phyloP scores from a whole-genome alignment of 768 basidiomycete genomes.

The Trametes gibbosa region DNA sequence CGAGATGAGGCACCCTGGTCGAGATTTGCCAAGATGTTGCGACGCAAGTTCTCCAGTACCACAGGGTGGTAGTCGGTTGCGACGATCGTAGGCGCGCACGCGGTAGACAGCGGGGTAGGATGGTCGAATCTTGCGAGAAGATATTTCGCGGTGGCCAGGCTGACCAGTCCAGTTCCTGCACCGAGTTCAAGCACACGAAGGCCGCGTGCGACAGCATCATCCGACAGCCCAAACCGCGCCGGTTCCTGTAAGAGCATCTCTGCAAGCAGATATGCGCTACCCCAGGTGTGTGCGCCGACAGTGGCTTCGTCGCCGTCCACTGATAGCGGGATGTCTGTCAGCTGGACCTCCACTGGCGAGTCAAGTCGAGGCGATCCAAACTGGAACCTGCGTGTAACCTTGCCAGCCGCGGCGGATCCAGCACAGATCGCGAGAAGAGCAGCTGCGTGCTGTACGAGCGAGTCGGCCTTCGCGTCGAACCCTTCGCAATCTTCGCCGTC shows the following conservation, averaged over 20 bases:
- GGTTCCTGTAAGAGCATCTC: conserved; percentile 68
- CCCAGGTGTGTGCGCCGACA: conserved; percentile 89
- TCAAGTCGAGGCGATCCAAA: conserved; percentile 34
- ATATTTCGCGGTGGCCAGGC: conserved; percentile 39
- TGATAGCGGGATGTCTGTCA: conserved; percentile 64
- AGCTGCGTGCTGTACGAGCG: conserved; percentile 51
- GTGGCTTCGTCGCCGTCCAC: conserved; percentile 67
- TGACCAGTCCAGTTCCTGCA: conserved; percentile 56
- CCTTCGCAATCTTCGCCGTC: neutral
- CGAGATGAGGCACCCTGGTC: neutral
- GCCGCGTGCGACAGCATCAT: neutral
- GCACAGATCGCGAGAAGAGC: conserved; percentile 63
- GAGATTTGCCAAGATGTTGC: conserved; percentile 43
- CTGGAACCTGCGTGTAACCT: conserved; percentile 47
- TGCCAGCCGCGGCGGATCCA: conserved; percentile 62
- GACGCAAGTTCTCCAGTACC: conserved; percentile 45
- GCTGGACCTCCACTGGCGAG: conserved; percentile 34
- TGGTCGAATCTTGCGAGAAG: neutral
- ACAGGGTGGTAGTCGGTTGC: conserved; percentile 50
- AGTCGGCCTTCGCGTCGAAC: conserved; percentile 2
- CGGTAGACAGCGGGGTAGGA: neutral
- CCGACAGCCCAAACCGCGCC: conserved; percentile 42
- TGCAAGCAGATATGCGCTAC: conserved; percentile 76
- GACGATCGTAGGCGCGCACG: conserved; percentile 27
- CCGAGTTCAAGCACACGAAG: conserved; percentile 53